Conservation (phyloP, 2,329 filamentous ascomycete genomes). For the Ramularia collo-cygni region DNA sequence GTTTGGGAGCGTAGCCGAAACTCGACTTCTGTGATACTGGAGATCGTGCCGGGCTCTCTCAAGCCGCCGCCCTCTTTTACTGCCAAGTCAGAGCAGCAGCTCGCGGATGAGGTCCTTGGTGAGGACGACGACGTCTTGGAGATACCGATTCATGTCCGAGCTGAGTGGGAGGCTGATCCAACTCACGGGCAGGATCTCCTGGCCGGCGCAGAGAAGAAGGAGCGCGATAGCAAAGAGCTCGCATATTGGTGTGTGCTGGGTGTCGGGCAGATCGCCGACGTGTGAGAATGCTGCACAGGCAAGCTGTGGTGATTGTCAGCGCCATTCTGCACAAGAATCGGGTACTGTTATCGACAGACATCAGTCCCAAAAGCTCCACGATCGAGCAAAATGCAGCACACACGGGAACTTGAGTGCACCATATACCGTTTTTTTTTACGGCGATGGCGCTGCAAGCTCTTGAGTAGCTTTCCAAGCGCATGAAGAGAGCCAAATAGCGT, state of each 20-base stretch:
- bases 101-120: slow-evolving; percentile 35
- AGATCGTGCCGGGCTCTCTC: slow-evolving; percentile 62
- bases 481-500: too few species aligned
- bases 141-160: slow-evolving; percentile 86
- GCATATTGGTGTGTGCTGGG: slow-evolving; percentile 95
- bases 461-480: too few species aligned
- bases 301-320: too few species aligned
- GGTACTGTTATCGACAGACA: too few species aligned
- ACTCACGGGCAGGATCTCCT: slow-evolving; percentile 58
- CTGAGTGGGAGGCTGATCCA: slow-evolving; percentile 77
- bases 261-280: slow-evolving; percentile 63
- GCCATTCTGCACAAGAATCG: too few species aligned
- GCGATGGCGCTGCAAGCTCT: too few species aligned
- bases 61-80: slow-evolving; percentile 9
- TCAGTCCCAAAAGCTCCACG: too few species aligned
- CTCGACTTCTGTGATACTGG: slow-evolving; percentile 89
- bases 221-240: slow-evolving; percentile 74
- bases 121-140: slow-evolving; percentile 65
- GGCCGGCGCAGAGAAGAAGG: slow-evolving; percentile 45
- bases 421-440: too few species aligned
- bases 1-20: slow-evolving; percentile 93
- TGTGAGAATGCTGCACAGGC: too few species aligned
- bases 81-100: slow-evolving; percentile 26
- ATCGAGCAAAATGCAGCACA: too few species aligned
- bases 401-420: too few species aligned